A percentile compares a stretch with the other conserved stretches of the same genome.
Conservation (phyloP, 345 rosid genomes). For the Eucalyptus marginata region DNA sequence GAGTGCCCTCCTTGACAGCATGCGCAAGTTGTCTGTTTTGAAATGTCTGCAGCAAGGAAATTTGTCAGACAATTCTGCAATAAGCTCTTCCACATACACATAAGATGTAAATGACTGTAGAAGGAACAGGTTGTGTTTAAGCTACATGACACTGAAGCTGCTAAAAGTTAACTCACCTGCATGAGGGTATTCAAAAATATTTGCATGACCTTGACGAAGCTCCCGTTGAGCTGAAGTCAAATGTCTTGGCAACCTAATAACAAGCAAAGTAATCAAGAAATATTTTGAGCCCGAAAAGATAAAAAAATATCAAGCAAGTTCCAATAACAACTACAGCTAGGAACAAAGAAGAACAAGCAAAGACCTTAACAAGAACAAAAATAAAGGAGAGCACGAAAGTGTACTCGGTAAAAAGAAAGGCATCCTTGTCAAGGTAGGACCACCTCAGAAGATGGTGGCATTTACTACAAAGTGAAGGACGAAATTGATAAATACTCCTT, state of each 20-base stretch:
- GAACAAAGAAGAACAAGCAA: not conserved
- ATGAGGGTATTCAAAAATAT: constrained; percentile 93
- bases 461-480: too few relatives aligned
- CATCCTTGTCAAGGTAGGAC: too few relatives aligned
- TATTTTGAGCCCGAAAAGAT: not conserved
- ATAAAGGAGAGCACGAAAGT: not conserved
- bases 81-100: not conserved
- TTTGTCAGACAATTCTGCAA: not conserved
- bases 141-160: not conserved
- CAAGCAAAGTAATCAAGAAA: not conserved
- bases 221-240: constrained; percentile 88
- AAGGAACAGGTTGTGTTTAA: not conserved
- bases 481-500: too few relatives aligned
- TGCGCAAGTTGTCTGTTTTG: constrained; percentile 86
- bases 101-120: not conserved
- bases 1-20: constrained; percentile 89
- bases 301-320: not conserved
- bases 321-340: not conserved
- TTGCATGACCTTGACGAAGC: constrained; percentile 98
- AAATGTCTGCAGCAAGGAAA: constrained; percentile 59
- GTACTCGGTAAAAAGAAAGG: not conserved
- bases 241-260: constrained; percentile 83
- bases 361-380: not conserved
- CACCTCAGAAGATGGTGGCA: too few relatives aligned
- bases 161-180: constrained; percentile 51